A percentile compares a stretch with the other conserved stretches of the same genome.
These are phyloP conservation scores for Neofusicoccum laricinum DNA, from an alignment of 2,329 filamentous ascomycete genomes.

Conservation along the genomic window DNA sequence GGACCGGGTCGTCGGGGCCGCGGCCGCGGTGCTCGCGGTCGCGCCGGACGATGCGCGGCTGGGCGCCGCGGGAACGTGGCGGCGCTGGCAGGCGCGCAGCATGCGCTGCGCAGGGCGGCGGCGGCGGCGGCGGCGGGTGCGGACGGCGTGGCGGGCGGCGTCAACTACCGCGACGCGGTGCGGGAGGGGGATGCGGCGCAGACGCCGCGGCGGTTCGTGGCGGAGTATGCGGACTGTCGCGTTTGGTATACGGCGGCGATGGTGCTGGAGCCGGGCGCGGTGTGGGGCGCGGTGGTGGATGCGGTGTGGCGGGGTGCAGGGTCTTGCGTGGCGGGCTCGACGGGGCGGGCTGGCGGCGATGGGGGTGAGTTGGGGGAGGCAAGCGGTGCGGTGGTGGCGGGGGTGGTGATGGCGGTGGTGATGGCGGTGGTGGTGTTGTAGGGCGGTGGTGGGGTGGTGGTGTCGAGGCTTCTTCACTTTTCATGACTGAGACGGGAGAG, in stretches of 20 bases:
- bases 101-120: neutral
- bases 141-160: conserved; percentile 15
- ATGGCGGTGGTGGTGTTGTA: too few species aligned
- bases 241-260: conserved; percentile 58
- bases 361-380: neutral
- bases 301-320: conserved; percentile 30
- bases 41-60: conserved; percentile 18
- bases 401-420: neutral
- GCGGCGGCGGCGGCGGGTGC: neutral
- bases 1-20: neutral
- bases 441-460: too few species aligned
- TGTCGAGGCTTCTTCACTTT: too few species aligned
- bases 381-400: neutral
- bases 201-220: conserved; percentile 58
- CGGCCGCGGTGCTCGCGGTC: neutral
- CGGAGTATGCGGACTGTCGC: conserved; percentile 60
- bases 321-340: conserved; percentile 21
- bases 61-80: conserved; percentile 25
- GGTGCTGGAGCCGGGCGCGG: conserved; percentile 48
- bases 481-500: too few species aligned
- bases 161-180: conserved; percentile 36
- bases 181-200: conserved; percentile 20
- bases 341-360: neutral
- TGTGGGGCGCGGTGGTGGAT: conserved; percentile 48
- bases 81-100: neutral